Conservation (phyloP, 257 asterid genomes). For the Rhazya stricta region DNA sequence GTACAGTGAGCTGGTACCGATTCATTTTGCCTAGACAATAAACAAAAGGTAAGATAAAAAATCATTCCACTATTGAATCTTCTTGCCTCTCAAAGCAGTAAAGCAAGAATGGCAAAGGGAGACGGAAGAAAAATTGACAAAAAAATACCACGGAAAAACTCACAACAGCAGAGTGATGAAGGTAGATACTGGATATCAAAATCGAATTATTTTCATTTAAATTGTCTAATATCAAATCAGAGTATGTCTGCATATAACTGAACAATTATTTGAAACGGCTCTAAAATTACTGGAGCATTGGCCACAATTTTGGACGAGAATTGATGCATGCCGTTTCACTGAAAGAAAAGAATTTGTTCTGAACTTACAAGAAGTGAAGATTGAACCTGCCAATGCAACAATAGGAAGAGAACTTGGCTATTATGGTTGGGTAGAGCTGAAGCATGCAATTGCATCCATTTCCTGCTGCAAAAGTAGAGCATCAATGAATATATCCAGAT, state of each 20-base stretch:
- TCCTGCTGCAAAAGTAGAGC: slow-evolving; percentile 90
- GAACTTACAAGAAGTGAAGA: background rate
- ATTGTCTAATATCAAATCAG: background rate
- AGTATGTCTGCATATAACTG: background rate
- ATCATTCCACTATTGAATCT: background rate
- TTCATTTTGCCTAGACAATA: no score
- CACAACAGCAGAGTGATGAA: background rate
- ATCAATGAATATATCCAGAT: slow-evolving; percentile 66
- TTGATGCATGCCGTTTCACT: no score
- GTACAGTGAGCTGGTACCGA: no score
- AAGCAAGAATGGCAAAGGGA: background rate
- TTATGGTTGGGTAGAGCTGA: slow-evolving; percentile 39
- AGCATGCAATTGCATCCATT: slow-evolving; percentile 76
- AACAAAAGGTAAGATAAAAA: no score
- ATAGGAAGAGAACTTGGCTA: background rate
- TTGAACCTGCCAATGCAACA: background rate
- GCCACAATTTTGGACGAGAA: background rate
- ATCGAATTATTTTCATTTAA: background rate
- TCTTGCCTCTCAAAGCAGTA: background rate
- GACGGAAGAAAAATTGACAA: background rate
- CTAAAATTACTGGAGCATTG: background rate
- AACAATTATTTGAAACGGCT: no score
- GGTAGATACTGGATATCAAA: background rate
- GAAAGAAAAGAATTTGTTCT: background rate
- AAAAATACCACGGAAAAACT: background rate